Percentiles rank a stretch among this genome's conserved stretches.
Evolutionary conservation across 2,329 filamentous ascomycete species (phyloP).

Genomic region (Hymenoscyphus salicellus): DNA sequence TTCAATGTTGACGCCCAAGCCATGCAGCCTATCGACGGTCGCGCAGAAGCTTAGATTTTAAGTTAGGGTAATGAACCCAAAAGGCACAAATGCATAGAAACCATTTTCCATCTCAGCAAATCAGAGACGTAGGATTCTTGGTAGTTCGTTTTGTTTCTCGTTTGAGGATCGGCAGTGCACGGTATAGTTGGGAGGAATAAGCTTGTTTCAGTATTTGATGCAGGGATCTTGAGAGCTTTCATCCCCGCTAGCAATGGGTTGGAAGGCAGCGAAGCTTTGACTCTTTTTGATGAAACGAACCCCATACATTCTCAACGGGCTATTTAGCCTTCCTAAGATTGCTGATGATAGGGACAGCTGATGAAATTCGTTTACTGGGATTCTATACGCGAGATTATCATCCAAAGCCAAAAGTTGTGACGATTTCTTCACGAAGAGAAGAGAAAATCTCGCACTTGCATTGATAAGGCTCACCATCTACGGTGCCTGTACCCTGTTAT

Average conservation of each 20-base stretch:
- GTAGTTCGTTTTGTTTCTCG: not conserved
- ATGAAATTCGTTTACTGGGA: not conserved
- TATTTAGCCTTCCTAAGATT: not conserved
- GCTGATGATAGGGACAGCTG: not conserved
- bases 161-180: not conserved
- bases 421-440: not conserved
- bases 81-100: not conserved
- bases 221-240: not conserved
- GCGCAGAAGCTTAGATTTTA: not conserved
- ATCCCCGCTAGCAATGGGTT: not conserved
- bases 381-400: not conserved
- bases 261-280: not conserved
- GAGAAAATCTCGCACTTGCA: not conserved
- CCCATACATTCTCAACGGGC: not conserved
- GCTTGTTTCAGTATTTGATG: not conserved
- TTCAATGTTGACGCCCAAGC: not conserved
- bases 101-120: not conserved
- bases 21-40: too few species aligned
- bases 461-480: not conserved
- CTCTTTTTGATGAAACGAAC: not conserved
- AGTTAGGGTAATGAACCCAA: not conserved
- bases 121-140: too few species aligned
- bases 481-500: not conserved
- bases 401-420: not conserved
- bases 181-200: not conserved